Evolutionary conservation across 148 eudicot species (phyloP).

Genomic region (Pharnaceum exiguum): DNA sequence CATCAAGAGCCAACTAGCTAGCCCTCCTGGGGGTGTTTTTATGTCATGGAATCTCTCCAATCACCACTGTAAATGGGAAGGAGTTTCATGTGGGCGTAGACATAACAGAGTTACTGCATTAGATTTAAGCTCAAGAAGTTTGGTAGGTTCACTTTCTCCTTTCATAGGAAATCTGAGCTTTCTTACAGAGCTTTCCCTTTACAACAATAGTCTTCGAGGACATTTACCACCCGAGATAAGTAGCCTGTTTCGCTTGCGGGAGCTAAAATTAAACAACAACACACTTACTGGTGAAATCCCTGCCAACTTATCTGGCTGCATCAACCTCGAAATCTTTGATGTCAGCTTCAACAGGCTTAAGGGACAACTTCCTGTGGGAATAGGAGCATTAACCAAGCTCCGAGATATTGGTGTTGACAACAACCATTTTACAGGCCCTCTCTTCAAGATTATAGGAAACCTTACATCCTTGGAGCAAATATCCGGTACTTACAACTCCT

Average conservation of each 20-base stretch:
- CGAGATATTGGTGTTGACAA: background rate
- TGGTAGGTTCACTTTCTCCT: slow-evolving; percentile 35
- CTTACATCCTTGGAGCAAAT: slow-evolving; percentile 12
- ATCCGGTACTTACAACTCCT: background rate
- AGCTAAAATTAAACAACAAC: slow-evolving; percentile 17
- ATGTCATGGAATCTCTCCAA: slow-evolving; percentile 40
- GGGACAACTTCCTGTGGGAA: slow-evolving; percentile 30
- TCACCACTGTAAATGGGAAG: slow-evolving; percentile 39
- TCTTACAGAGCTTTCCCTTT: slow-evolving; percentile 12
- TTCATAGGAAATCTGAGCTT: slow-evolving; percentile 39
- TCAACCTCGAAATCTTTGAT: slow-evolving; percentile 11
- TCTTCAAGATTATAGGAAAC: slow-evolving; percentile 25
- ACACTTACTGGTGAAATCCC: slow-evolving; percentile 29
- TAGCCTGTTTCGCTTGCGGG: slow-evolving; percentile 10
- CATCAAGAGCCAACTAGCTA: slow-evolving; percentile 23
- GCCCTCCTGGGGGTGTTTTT: slow-evolving; percentile 12
- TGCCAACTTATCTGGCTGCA: slow-evolving; percentile 24
- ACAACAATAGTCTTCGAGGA: slow-evolving; percentile 23
- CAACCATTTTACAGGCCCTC: slow-evolving; percentile 29
- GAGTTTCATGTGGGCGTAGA: slow-evolving; percentile 24
- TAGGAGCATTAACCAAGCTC: slow-evolving; percentile 20
- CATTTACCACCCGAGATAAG: slow-evolving; percentile 36
- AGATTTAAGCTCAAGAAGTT: slow-evolving; percentile 4
- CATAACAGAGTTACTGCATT: slow-evolving; percentile 23
- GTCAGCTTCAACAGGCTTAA: slow-evolving; percentile 8